phyloP scores from a whole-genome alignment of 2,329 filamentous ascomycete genomes.

The Trichoderma oligosporum region DNA sequence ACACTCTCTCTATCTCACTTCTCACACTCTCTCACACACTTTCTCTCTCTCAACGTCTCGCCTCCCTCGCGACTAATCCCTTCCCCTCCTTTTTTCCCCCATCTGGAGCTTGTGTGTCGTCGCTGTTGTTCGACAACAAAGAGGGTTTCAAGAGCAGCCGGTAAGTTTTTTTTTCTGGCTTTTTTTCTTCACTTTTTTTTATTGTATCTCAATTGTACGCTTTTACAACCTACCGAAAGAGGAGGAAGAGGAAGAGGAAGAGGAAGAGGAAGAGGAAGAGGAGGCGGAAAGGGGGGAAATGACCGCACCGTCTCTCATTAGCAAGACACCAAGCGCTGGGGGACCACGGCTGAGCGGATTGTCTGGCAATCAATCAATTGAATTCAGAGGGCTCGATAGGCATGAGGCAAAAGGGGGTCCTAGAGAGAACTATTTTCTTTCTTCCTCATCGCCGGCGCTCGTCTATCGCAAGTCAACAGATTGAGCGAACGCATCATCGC shows the following conservation, averaged over 20 bases:
- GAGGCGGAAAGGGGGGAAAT: background rate
- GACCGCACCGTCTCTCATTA: background rate
- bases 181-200: background rate
- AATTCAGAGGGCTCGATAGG: background rate
- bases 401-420: background rate
- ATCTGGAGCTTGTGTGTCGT: constrained; percentile 16
- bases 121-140: constrained; percentile 7
- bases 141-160: constrained; percentile 8
- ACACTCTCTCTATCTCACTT: constrained; percentile 8
- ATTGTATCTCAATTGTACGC: background rate
- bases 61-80: constrained; percentile 12
- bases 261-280: background rate
- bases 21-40: background rate
- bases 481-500: background rate
- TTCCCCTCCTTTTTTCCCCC: constrained; percentile 2
- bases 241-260: background rate
- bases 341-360: background rate
- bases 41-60: constrained; percentile 15
- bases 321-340: background rate
- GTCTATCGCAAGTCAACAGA: background rate
- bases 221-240: background rate
- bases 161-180: background rate
- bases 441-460: background rate
- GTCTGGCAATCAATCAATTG: background rate
- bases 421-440: background rate